These are phyloP conservation scores for Tremella fuciformis DNA, from an alignment of 768 basidiomycete species.

Conservation along the genomic window DNA sequence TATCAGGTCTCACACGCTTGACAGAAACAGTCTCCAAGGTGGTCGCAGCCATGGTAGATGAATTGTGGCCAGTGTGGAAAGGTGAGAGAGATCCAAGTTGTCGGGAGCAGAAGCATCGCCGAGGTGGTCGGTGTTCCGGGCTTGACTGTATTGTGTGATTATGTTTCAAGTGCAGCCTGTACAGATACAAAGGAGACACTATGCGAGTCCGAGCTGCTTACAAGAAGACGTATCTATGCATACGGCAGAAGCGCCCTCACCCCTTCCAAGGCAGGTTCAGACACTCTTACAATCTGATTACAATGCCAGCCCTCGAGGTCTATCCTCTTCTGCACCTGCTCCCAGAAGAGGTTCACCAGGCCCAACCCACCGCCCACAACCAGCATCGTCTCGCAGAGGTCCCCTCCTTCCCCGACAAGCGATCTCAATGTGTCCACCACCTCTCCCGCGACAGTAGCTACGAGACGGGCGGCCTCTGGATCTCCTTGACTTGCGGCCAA, in stretches of 20 bases:
- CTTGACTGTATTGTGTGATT: no score
- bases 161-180: no score
- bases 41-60: no score
- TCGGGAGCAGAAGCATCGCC: no score
- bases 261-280: constrained; percentile 6
- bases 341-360: neutral
- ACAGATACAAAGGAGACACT: no score
- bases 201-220: no score
- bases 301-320: neutral
- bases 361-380: constrained; percentile 4
- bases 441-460: neutral
- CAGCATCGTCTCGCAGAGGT: neutral
- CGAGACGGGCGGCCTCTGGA: neutral
- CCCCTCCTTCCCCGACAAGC: neutral
- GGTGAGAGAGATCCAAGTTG: no score
- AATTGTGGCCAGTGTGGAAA: no score
- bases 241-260: neutral
- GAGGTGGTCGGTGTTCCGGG: no score
- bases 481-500: neutral
- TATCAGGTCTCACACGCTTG: no score
- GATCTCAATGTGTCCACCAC: constrained; percentile 8
- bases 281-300: neutral
- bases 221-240: no score
- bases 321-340: neutral
- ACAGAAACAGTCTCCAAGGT: no score